Conservation (phyloP, 2,329 filamentous ascomycete species). For the Dactylonectria macrodidyma region DNA sequence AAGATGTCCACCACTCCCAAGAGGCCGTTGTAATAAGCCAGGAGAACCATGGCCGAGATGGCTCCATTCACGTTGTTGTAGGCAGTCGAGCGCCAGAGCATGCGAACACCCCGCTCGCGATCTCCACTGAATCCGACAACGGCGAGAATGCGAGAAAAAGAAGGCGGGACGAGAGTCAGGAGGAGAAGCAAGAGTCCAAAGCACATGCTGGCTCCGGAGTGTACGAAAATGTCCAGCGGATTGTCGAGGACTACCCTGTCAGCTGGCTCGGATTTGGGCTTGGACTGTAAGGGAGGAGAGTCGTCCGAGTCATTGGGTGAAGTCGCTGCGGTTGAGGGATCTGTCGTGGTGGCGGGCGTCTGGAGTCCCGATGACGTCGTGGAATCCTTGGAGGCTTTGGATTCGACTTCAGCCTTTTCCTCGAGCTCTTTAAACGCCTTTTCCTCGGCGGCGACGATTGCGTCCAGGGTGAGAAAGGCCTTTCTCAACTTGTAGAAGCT, state of each 20-base stretch:
- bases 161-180: constrained; percentile 92
- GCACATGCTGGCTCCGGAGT: constrained; percentile 90
- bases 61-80: constrained; percentile 94
- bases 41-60: constrained; percentile 83
- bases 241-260: constrained; percentile 79
- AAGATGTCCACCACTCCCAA: constrained; percentile 91
- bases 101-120: constrained; percentile 82
- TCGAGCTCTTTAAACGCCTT: constrained; percentile 54
- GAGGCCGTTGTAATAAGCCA: constrained; percentile 91
- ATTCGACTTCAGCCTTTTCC: constrained; percentile 52
- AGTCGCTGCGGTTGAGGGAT: constrained; percentile 38
- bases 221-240: constrained; percentile 88
- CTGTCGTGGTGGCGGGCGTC: constrained; percentile 55
- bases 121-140: constrained; percentile 95
- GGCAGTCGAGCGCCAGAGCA: constrained; percentile 92
- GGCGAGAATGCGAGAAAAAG: constrained; percentile 88
- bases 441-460: constrained; percentile 82
- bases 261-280: constrained; percentile 60
- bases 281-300: constrained; percentile 42
- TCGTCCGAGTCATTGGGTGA: constrained; percentile 40
- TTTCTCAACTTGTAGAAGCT: constrained; percentile 95
- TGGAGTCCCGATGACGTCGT: constrained; percentile 52
- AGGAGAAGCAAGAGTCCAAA: constrained; percentile 89
- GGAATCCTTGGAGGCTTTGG: constrained; percentile 57
- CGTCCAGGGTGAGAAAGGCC: constrained; percentile 86